phyloP scores from a whole-genome alignment of 371 early-diverging fungal species.

The Cokeromyces recurvatus region DNA sequence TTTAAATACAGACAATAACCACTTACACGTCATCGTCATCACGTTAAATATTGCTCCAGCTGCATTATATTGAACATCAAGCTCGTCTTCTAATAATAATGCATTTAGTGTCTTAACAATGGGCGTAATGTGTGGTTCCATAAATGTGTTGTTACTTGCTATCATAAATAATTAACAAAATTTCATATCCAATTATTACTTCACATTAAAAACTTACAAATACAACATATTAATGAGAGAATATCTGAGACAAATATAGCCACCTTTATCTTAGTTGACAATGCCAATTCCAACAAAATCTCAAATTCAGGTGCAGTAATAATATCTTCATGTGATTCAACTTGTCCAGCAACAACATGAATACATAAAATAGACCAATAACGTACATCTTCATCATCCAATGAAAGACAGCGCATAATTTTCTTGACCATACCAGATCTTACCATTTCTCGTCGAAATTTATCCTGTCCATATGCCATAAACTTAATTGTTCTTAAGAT shows the following conservation, averaged over 20 bases:
- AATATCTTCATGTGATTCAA: conserved; percentile 41
- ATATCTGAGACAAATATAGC: conserved; percentile 39
- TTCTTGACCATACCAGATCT: conserved; percentile 56
- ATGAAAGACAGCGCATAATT: conserved; percentile 58
- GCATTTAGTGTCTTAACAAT: conserved; percentile 29
- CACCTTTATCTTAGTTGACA: conserved; percentile 34
- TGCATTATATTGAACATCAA: conserved; percentile 43
- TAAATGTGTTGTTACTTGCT: conserved; percentile 17
- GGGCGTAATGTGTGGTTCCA: conserved; percentile 5
- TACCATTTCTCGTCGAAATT: conserved; percentile 51
- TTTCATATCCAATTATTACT: neutral
- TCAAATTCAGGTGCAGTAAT: conserved; percentile 35
- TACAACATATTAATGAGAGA: conserved; percentile 40
- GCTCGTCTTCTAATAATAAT: conserved; percentile 28
- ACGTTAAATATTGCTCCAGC: conserved; percentile 43
- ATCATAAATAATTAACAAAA: neutral
- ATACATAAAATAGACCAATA: conserved; percentile 69
- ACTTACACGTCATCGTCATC: conserved; percentile 39
- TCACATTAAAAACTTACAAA: conserved; percentile 21
- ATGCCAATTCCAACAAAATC: conserved; percentile 28
- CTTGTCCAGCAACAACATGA: conserved; percentile 47
- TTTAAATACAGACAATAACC: neutral
- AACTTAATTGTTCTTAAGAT: conserved; percentile 70
- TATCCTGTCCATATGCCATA: conserved; percentile 57
- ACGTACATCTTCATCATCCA: conserved; percentile 68